Evolutionary conservation across 164 flowering plant genomes (phyloP), one percentile per base, ranked within the genome.

Genomic region (Chimonanthus salicifolius): DNA sequence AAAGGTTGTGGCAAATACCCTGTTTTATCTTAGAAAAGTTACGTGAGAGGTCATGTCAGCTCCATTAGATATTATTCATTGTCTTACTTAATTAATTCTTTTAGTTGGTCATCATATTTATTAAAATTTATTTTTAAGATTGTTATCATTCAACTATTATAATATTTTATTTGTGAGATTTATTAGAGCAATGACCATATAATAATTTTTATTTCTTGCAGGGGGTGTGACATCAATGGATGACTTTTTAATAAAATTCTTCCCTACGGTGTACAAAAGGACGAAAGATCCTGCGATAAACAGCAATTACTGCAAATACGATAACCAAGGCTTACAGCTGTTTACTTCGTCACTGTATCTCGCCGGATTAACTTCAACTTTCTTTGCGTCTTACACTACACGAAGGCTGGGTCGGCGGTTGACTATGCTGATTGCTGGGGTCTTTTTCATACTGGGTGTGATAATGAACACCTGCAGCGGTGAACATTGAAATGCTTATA

Each of bases 181-280:
- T 33, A 33, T 33, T 33, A 33, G 33, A 33, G 33, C 33, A 33
- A 33, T 33, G 33, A 33, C 33, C 33, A 33, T 33, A 33, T 33
- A 33, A 33, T 33, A 33, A 33, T 33, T 51, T 54, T 67, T 21
- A 49, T 73, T 63, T 69, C 15, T 4, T 78, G 76, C 80, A 94
- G 99, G 99, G 46, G 99, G 99, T 1, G 99, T 95, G 3, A 95
- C 99, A 11, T 81, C 94, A 0, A 95, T 95, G 99, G 79, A 74
- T 5, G 78, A 72, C 4, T 95, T 95, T 81, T 74, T 95, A 83
- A 62, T 79, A 21, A 91, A 92, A 49, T 95, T 95, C 79, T 95
- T 92, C 79, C 99, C 98, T 5, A 87, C 68, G 0, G 99, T 95
- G 0, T 82, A 88, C 9, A 13, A 70, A 43, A 82, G 66, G 72